These are phyloP conservation scores for Eimeria maxima DNA, from an alignment of 169 alveolate species.

Conservation along the genomic window DNA sequence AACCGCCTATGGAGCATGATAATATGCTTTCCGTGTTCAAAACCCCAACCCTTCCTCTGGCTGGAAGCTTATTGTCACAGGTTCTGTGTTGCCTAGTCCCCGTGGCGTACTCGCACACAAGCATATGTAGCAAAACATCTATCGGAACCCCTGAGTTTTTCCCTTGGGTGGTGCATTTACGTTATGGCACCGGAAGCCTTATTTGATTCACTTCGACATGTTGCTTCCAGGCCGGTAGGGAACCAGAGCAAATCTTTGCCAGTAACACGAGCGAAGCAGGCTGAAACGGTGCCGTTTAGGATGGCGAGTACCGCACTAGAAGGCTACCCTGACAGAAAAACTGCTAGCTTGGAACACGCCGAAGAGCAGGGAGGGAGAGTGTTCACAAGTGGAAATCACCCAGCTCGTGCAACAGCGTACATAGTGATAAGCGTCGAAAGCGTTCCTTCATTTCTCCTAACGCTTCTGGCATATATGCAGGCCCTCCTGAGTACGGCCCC, in stretches of 20 bases:
- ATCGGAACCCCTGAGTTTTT: neutral
- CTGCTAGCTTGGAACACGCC: no score
- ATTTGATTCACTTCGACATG: neutral
- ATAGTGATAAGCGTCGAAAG: neutral
- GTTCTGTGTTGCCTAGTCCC: neutral
- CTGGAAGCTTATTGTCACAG: neutral
- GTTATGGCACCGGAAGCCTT: neutral
- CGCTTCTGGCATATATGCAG: neutral
- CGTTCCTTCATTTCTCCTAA: neutral
- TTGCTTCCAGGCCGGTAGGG: neutral
- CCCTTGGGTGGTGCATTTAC: neutral
- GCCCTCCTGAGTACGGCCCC: neutral
- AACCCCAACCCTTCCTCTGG: neutral
- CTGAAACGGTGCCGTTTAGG: no score
- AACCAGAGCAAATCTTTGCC: neutral
- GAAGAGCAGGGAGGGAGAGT: no score
- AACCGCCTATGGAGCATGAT: neutral
- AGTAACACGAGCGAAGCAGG: no score
- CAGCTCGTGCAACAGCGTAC: no score
- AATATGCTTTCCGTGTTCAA: neutral
- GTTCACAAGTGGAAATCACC: no score
- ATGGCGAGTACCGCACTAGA: no score
- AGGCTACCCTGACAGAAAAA: no score
- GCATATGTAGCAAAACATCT: neutral
- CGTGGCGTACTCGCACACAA: neutral